Evolutionary conservation across 2,329 filamentous ascomycete species (phyloP).

Genomic region (Truncatella angustata): DNA sequence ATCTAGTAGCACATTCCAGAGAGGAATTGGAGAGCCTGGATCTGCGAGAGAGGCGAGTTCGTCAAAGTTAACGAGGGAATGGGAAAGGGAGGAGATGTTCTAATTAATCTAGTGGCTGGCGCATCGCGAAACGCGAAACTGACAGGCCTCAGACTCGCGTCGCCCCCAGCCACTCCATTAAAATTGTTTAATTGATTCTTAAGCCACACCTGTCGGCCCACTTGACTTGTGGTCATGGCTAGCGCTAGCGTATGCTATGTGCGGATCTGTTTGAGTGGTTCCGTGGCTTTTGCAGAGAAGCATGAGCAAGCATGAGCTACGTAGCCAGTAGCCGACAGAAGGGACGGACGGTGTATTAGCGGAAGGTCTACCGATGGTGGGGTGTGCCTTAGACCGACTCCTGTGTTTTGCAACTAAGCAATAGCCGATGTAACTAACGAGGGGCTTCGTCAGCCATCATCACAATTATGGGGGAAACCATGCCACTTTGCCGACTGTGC

Average conservation of each 20-base stretch:
- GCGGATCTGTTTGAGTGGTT: too few relatives aligned
- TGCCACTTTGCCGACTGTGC: too few relatives aligned
- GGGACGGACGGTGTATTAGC: too few relatives aligned
- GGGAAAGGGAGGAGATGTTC: constrained; percentile 1
- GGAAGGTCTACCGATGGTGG: too few relatives aligned
- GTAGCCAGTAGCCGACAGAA: too few relatives aligned
- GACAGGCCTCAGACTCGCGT: not conserved
- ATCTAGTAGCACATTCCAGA: constrained; percentile 1
- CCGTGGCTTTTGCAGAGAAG: too few relatives aligned
- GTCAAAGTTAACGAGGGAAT: not conserved
- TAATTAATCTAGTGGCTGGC: constrained; percentile 7
- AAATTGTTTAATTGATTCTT: constrained; percentile 10
- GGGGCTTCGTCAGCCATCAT: not conserved
- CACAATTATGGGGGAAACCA: not conserved
- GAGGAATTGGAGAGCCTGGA: not conserved
- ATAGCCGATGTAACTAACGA: not conserved
- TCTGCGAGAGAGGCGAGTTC: not conserved
- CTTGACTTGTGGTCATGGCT: too few relatives aligned
- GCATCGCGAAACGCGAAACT: constrained; percentile 6
- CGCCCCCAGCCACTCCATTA: not conserved
- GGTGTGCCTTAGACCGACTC: too few relatives aligned
- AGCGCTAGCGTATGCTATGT: not conserved
- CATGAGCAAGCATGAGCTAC: too few relatives aligned
- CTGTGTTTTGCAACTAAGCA: not conserved
- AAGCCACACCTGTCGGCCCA: not conserved